Base-by-base conservation (phyloP, 352 stramenopile species). In the Phytophthora sojae region DNA sequence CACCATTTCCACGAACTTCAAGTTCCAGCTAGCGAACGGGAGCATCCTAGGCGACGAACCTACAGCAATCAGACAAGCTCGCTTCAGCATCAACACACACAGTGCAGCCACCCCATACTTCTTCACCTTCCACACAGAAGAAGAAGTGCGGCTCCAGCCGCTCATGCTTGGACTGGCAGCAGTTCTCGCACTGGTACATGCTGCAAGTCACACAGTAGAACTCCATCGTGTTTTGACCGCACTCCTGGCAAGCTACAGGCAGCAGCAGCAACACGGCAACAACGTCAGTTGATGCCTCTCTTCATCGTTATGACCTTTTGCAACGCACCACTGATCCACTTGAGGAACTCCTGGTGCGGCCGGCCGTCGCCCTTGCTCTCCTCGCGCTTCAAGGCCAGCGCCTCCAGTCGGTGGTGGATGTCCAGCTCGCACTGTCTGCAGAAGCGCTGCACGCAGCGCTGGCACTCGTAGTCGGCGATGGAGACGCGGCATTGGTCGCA, bases 151-250 rank as follows among this genome's bases (percentile, higher is more conserved):
- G 39, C 19, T 73, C 70, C 26, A 57, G 25, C 19, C 76, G 65
- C 52, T 72, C 42, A 47, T 90, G 82, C 42, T 80, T 80, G 12
- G 51, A 49, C 0, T 69, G 69, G 61, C 83, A 92, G 72, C 86
- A 94, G 3, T 37, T 37, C n/a, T 89, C 76, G 29, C 86, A 94
- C 63, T 90, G 80, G 62, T 89, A 85, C 47, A 57, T 68, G 25
- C 76, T 71, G 67, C 86, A 94, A 32, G 77, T 76, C 2, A 80
- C 15, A 56, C 86, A 94, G 37, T 84, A 81, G 14, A 94, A 92
- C 23, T 89, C 81, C 30, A 80, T 57, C 1, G 44, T 59, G 9
- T 80, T 81, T 11, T 75, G 62, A 6, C 73, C 65, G 51, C 86
- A 94, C 7, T 76, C 73, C 23, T 90, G 75, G 44, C 86, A 94